Base-by-base conservation (phyloP, 257 asterid species). In the Apocynum venetum region DNA sequence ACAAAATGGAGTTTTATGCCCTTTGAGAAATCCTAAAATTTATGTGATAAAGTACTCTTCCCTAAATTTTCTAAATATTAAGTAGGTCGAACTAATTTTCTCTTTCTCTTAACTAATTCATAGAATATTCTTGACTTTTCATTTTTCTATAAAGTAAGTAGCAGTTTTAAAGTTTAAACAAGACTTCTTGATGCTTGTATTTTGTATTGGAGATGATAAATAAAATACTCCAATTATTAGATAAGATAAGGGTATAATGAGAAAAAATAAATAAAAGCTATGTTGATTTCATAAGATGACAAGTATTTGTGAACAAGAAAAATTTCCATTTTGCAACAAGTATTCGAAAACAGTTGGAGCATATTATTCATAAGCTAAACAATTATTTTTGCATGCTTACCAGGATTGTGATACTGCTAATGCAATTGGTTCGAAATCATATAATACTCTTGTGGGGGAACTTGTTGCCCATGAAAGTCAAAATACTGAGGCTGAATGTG, bases 391-490 rank as follows among this genome's bases (percentile, higher is more conserved):
- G 59, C 60, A 20, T 80, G 81, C 55, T 11, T 80, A 61, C 76
- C 86, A 96, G 99, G 96, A 93, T 86, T 77, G 25, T 83, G 93
- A 93, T 83, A 91, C 97, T 77, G 88, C 85, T 75, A 85, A 80
- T 87, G 91, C 97, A 56, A 91, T 96, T 53, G 97, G 99, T 76
- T 88, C 92, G 41, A 93, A 93, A 82, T 96, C 99, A 44, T 96
- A 96, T 79, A 96, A 96, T 83, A 82, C 90, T 60, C 92, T 93
- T 74, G 89, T 88, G 97, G 96, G 92, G 72, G 97, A 93, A 82
- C 99, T 96, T 81, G 98, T 93, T 84, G 83, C 92, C 38, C 87
- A 93, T 70, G 99, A 91, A 76, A 77, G 91, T 59, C 89, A 81
- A 83, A 76, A 75, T 81, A 85, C 82, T 82, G 88, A 81, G 79